Evolutionary conservation across 306 rosid genomes (phyloP), one percentile per base, ranked within the genome.

Genomic region (Spatholobus suberectus): DNA sequence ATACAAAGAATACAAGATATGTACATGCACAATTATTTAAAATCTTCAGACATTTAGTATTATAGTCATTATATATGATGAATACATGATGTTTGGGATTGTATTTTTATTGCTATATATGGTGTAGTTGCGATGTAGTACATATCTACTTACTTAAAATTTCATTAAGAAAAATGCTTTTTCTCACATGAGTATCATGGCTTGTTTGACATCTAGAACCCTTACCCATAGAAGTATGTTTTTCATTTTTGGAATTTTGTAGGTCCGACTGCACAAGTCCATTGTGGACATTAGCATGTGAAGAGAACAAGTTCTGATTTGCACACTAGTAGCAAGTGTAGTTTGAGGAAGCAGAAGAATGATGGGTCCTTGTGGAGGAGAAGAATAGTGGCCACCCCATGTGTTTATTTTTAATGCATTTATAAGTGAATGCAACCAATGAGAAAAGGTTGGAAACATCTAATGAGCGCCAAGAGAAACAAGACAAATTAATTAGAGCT

Each of bases 251-350:
- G 29, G 81, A 82, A 73, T 74, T 77, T 73, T 21, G 13, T 59
- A 47, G 92, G 89, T 77, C 92, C 89, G 84, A 85, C 73, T 21
- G 75, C 52, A 61, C 29, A 66, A 70, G 17, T 67, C 65, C 52
- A 70, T 70, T 29, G 70, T 55, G 62, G 90, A 89, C 94, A 89
- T 65, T 21, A 54, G 78, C 91, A 93, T 87, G 97, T 93, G 95
- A 84, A 73, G 86, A 84, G 73, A 74, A 68, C 81, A 68, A 71
- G 79, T 47, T 79, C 34, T 59, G 75, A 80, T 68, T 78, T 38
- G 61, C 71, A 72, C 17, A 51, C 59, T 73, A 83, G 78, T 20
- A 72, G 76, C 43, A 69, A 59, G 18, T 66, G 59, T 49, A 62
- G 87, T 80, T 73, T 77, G 78, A 55, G 76, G 83, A 71, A 81